Percentiles rank a stretch among this genome's conserved stretches.
These are phyloP conservation scores for Acacia crassicarpa DNA, from an alignment of 306 rosid genomes.

Conservation along the genomic window DNA sequence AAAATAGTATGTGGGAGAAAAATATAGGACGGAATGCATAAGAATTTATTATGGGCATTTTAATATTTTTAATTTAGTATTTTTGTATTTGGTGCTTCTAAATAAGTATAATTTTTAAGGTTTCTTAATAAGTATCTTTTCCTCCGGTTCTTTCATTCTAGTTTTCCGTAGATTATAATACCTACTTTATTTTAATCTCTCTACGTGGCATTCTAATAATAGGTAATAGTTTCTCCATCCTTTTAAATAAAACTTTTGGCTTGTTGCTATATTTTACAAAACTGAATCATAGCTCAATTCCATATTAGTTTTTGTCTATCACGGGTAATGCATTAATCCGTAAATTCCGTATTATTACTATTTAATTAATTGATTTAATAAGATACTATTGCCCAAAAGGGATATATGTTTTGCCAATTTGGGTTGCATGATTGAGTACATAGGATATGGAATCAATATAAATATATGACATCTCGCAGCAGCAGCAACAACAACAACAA, in stretches of 20 bases:
- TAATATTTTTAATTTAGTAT: too few relatives aligned
- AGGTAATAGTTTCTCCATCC: background rate
- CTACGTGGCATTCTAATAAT: background rate
- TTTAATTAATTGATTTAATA: background rate
- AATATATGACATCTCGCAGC: too few relatives aligned
- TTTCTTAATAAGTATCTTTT: too few relatives aligned
- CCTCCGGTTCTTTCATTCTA: too few relatives aligned
- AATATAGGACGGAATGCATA: too few relatives aligned
- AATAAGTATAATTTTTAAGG: too few relatives aligned
- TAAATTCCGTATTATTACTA: background rate
- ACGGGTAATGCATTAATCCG: background rate
- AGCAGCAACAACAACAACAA: rapidly evolving
- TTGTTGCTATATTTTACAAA: background rate
- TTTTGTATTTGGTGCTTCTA: too few relatives aligned
- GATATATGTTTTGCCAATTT: background rate
- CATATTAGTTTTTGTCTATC: background rate
- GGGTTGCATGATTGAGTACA: background rate
- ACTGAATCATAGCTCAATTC: background rate
- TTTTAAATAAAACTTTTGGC: background rate
- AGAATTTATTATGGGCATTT: too few relatives aligned
- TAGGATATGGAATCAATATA: background rate
- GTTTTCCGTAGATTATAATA: too few relatives aligned
- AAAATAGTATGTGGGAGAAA: too few relatives aligned
- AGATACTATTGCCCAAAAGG: background rate
- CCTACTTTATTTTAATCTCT: too few relatives aligned